Conservation (phyloP, 345 rosid genomes). For the Crucihimalaya himalaica region DNA sequence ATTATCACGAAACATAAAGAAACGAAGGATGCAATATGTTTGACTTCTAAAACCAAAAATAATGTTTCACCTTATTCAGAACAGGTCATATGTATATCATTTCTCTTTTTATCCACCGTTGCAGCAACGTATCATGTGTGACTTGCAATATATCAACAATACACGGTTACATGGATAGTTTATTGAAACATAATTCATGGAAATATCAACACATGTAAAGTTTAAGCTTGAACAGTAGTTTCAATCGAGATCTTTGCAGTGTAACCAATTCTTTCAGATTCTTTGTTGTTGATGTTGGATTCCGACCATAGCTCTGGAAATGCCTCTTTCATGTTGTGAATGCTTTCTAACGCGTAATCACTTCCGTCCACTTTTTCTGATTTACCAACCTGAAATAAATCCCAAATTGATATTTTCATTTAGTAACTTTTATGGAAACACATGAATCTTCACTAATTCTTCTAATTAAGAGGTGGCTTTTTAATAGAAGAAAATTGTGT, state of each 20-base stretch:
- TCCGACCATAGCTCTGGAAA: conserved; percentile 72
- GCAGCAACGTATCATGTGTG: too few species aligned
- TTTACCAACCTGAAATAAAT: conserved; percentile 66
- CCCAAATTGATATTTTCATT: not conserved
- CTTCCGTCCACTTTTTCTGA: conserved; percentile 64
- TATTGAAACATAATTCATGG: not conserved
- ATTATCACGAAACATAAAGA: too few species aligned
- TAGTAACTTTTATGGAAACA: not conserved
- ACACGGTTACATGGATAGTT: not conserved
- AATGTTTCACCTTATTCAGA: too few species aligned
- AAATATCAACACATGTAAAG: not conserved
- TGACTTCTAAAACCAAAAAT: too few species aligned
- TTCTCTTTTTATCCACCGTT: too few species aligned
- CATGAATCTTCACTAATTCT: not conserved
- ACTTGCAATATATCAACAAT: not conserved
- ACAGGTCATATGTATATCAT: too few species aligned
- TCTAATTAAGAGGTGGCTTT: too few species aligned
- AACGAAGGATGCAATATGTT: too few species aligned
- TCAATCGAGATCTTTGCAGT: conserved; percentile 50
- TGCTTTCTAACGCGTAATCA: conserved; percentile 76
- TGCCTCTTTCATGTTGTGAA: conserved; percentile 81
- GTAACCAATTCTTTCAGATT: conserved; percentile 44
- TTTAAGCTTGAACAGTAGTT: conserved; percentile 51
- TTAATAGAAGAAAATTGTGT: too few species aligned
- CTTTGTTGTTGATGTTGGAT: conserved; percentile 36